phyloP scores from a whole-genome alignment of 1,284 basidiomycete genomes.

The Hortiboletus rubellus region DNA sequence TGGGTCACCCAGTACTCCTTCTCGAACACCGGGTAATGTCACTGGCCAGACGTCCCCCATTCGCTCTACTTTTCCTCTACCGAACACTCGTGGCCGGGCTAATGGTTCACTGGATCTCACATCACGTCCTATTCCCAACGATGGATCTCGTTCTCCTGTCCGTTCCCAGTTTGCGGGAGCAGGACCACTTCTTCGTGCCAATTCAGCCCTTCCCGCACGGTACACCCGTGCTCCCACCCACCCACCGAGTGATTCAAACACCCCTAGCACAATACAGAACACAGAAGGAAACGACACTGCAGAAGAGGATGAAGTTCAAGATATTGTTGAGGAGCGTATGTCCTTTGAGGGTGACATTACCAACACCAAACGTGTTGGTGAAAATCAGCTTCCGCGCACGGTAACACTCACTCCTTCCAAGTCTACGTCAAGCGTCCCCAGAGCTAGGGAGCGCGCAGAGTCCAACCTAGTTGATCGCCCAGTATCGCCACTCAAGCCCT shows the following conservation, averaged over 20 bases:
- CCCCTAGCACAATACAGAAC: constrained; percentile 4
- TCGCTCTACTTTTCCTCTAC: constrained; percentile 26
- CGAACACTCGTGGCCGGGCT: constrained; percentile 15
- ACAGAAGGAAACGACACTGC: constrained; percentile 26
- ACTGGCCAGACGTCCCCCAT: constrained; percentile 25
- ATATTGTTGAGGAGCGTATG: constrained; percentile 21
- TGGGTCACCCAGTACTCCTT: constrained; percentile 20
- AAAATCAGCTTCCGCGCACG: constrained; percentile 40
- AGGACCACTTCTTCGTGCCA: constrained; percentile 27
- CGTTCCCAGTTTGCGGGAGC: constrained; percentile 34
- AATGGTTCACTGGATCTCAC: constrained; percentile 32
- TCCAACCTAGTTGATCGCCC: constrained; percentile 17
- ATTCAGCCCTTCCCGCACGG: constrained; percentile 33
- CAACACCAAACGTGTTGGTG: constrained; percentile 37
- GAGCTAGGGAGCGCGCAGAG: constrained; percentile 9
- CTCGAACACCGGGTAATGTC: constrained; percentile 3
- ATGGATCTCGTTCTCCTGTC: constrained; percentile 33
- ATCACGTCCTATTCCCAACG: constrained; percentile 14
- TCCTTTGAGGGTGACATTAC: constrained; percentile 35
- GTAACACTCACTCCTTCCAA: constrained; percentile 38
- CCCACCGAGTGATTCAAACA: constrained; percentile 13
- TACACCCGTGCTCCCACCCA: constrained; percentile 29
- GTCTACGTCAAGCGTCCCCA: constrained; percentile 13
- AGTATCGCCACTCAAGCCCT: constrained; percentile 25
- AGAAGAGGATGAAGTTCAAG: constrained; percentile 31